phyloP scores from a whole-genome alignment of 2,329 filamentous ascomycete genomes.

The Parascedosporium putredinis region DNA sequence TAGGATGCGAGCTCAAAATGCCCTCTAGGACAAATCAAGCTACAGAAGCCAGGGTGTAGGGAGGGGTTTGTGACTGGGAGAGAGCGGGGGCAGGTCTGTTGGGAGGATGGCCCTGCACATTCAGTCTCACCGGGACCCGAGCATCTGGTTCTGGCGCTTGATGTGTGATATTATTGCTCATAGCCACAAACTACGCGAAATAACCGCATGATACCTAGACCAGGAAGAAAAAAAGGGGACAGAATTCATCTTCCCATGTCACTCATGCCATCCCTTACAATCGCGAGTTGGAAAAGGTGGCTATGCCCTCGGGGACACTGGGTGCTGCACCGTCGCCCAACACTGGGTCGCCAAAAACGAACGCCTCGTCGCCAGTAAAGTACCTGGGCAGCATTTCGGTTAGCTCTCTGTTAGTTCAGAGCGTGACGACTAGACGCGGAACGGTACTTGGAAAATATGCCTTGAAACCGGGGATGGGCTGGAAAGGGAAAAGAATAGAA shows the following conservation, averaged over 20 bases:
- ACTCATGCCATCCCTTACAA: not conserved
- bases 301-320: not conserved
- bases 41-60: not conserved
- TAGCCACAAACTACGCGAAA: not conserved
- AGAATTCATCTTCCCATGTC: not conserved
- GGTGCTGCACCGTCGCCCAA: not conserved
- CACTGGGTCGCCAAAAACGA: not conserved
- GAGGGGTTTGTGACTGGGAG: not conserved
- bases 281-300: not conserved
- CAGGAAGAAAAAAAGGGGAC: not conserved
- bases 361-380: slow-evolving; percentile 1
- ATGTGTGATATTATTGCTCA: not conserved
- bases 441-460: too few species aligned
- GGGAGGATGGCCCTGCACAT: not conserved
- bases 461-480: too few species aligned
- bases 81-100: not conserved
- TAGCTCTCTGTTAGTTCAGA: slow-evolving; percentile 1
- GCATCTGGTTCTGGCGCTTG: not conserved
- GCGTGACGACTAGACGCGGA: not conserved
- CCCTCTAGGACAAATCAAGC: not conserved
- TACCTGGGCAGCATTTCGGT: not conserved
- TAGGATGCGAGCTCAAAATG: not conserved
- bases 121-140: slow-evolving; percentile 2
- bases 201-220: not conserved
- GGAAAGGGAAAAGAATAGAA: too few species aligned